phyloP scores from a whole-genome alignment of 164 flowering plant genomes.

The Macadamia integrifolia region DNA sequence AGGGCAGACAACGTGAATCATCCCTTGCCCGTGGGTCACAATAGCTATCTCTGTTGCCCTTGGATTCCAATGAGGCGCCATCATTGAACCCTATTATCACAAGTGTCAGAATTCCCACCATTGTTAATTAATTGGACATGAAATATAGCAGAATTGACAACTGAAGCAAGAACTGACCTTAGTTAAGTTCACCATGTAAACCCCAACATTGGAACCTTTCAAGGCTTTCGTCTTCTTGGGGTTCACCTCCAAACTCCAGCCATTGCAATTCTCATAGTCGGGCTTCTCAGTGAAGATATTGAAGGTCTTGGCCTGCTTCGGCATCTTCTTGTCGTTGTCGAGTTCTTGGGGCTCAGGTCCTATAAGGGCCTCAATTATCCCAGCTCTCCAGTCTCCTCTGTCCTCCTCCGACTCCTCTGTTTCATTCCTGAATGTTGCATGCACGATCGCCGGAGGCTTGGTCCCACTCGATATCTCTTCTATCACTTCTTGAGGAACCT shows the following conservation, averaged over 20 bases:
- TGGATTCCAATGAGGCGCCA: slow-evolving; percentile 99
- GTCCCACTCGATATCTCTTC: slow-evolving; percentile 32
- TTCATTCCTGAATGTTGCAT: slow-evolving; percentile 20
- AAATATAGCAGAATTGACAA: background rate
- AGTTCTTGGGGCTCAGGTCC: slow-evolving; percentile 12
- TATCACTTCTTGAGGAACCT: slow-evolving; percentile 59
- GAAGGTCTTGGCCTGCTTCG: slow-evolving; percentile 34
- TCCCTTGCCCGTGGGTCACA: slow-evolving; percentile 67
- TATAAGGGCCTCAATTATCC: slow-evolving; percentile 28
- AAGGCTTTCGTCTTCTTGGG: slow-evolving; percentile 28
- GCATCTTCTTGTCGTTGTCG: slow-evolving; percentile 37
- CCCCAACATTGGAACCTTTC: slow-evolving; percentile 43
- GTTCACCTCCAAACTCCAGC: slow-evolving; percentile 64
- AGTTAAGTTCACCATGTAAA: slow-evolving; percentile 74
- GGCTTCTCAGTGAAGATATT: slow-evolving; percentile 45
- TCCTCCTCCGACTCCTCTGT: slow-evolving; percentile 1
- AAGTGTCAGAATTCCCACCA: background rate
- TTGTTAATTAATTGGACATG: background rate
- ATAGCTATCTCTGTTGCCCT: slow-evolving; percentile 59
- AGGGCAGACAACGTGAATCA: slow-evolving; percentile 56
- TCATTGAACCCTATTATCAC: slow-evolving; percentile 64
- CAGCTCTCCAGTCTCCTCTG: slow-evolving; percentile 20
- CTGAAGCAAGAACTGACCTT: slow-evolving; percentile 31
- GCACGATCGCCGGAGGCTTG: slow-evolving; percentile 50
- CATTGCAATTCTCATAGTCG: slow-evolving; percentile 65